Percentiles rank a stretch among this genome's conserved stretches.
These are phyloP conservation scores for Verticillium zaregamsianum DNA, from an alignment of 2,329 filamentous ascomycete species.

Conservation along the genomic window DNA sequence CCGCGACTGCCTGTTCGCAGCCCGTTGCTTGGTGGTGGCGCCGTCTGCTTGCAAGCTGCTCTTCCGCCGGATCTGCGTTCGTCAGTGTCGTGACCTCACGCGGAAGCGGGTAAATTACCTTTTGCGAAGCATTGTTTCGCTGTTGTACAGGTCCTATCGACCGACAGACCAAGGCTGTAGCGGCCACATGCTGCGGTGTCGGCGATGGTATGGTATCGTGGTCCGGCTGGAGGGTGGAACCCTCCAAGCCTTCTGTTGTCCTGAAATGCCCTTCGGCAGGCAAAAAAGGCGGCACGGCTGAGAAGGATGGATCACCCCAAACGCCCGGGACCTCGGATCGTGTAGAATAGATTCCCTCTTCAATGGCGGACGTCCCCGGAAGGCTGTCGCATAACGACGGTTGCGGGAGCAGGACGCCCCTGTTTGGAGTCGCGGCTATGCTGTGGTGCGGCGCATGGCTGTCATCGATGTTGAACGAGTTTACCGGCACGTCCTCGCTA, in stretches of 20 bases:
- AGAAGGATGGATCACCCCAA: not conserved
- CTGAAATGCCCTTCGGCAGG: not conserved
- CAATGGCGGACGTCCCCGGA: not conserved
- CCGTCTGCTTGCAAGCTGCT: not conserved
- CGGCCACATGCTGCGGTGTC: not conserved
- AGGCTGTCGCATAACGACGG: not conserved
- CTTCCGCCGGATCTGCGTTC: not conserved
- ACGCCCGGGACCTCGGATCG: not conserved
- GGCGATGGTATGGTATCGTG: not conserved
- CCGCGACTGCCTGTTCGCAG: conserved; percentile 30
- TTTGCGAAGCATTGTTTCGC: not conserved
- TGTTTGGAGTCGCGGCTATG: not conserved
- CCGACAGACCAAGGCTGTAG: not conserved
- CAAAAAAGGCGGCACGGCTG: not conserved
- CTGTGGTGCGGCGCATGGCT: not conserved
- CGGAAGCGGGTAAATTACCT: not conserved
- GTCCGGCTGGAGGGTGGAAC: not conserved
- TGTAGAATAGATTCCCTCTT: not conserved
- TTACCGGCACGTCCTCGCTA: not conserved
- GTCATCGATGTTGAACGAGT: not conserved
- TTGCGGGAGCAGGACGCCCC: not conserved
- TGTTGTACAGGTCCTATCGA: not conserved
- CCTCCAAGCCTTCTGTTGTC: not conserved
- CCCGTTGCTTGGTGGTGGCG: conserved; percentile 17
- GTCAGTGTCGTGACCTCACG: not conserved